phyloP scores from a whole-genome alignment of 2,329 filamentous ascomycete genomes.

The Exserohilum rostratum region DNA sequence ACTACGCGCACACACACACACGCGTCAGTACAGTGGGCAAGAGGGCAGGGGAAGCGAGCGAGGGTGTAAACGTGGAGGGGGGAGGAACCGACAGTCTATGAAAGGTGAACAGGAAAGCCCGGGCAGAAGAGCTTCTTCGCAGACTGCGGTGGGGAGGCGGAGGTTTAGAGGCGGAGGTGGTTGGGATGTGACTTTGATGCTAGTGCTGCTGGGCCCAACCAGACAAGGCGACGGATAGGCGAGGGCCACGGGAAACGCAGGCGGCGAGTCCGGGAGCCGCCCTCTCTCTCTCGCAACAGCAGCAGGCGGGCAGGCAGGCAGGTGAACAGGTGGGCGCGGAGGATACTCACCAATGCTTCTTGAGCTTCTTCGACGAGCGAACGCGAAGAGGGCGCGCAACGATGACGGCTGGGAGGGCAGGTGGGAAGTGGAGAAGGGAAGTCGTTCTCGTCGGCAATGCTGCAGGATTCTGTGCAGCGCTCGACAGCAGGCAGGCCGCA shows the following conservation, averaged over 20 bases:
- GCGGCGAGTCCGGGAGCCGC: constrained; percentile 18
- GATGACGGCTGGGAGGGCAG: constrained; percentile 17
- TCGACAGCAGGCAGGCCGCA: constrained; percentile 48
- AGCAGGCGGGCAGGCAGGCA: constrained; percentile 11
- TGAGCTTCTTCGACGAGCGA: constrained; percentile 27
- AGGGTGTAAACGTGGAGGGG: constrained; percentile 9
- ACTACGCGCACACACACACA: constrained; percentile 27
- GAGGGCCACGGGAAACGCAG: constrained; percentile 46
- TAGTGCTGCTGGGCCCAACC: constrained; percentile 45
- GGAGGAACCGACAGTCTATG: constrained; percentile 30
- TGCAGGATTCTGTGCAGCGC: constrained; percentile 47
- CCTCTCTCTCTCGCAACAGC: no score
- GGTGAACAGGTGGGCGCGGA: not conserved
- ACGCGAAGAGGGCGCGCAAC: constrained; percentile 16
- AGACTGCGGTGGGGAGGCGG: constrained; percentile 43
- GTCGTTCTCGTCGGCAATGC: constrained; percentile 45
- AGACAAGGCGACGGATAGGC: constrained; percentile 44
- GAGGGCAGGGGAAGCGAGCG: constrained; percentile 11
- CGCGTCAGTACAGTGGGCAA: constrained; percentile 32
- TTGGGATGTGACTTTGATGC: constrained; percentile 49
- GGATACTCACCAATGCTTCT: no score
- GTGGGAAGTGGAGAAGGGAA: constrained; percentile 33
- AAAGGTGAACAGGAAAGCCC: constrained; percentile 29
- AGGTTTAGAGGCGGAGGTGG: constrained; percentile 50
- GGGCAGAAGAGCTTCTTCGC: constrained; percentile 32